Conservation (phyloP, 257 asterid species). For the Ehretia macrophylla region DNA sequence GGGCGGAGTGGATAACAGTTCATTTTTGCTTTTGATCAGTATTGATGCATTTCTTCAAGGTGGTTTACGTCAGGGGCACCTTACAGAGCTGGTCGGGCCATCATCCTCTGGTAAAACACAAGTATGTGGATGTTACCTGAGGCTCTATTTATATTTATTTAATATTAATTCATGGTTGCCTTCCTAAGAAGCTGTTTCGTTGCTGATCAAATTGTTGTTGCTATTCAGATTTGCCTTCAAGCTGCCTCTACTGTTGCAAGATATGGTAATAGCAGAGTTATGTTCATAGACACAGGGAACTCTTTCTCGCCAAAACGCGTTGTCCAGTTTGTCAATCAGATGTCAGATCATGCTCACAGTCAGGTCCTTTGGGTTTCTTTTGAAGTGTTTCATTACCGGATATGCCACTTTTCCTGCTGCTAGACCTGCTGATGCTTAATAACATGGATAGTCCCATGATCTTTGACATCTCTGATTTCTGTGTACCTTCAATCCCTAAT, state of each 20-base stretch:
- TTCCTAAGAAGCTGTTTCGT: neutral
- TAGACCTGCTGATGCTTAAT: neutral
- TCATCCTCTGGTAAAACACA: constrained; percentile 93
- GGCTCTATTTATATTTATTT: constrained; percentile 4
- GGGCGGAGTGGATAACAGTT: neutral
- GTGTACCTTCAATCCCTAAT: neutral
- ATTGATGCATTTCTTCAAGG: constrained; percentile 72
- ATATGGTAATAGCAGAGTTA: constrained; percentile 40
- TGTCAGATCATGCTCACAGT: constrained; percentile 26
- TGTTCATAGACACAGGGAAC: constrained; percentile 79
- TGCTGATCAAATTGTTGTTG: constrained; percentile 5
- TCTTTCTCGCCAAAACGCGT: constrained; percentile 78
- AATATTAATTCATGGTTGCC: neutral
- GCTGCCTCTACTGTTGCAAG: constrained; percentile 60
- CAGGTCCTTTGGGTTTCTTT: constrained; percentile 30
- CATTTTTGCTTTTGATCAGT: constrained; percentile 33
- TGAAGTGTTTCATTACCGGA: neutral
- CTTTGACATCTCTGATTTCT: neutral
- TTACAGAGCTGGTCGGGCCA: constrained; percentile 85
- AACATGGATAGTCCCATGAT: neutral
- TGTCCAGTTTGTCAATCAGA: constrained; percentile 49
- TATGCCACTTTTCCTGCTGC: neutral
- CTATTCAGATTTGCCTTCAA: constrained; percentile 64
- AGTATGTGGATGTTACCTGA: constrained; percentile 28
- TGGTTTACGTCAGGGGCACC: constrained; percentile 62